Evolutionary conservation across 805 yeast species (phyloP).

Genomic region (Candida mattraensis): DNA sequence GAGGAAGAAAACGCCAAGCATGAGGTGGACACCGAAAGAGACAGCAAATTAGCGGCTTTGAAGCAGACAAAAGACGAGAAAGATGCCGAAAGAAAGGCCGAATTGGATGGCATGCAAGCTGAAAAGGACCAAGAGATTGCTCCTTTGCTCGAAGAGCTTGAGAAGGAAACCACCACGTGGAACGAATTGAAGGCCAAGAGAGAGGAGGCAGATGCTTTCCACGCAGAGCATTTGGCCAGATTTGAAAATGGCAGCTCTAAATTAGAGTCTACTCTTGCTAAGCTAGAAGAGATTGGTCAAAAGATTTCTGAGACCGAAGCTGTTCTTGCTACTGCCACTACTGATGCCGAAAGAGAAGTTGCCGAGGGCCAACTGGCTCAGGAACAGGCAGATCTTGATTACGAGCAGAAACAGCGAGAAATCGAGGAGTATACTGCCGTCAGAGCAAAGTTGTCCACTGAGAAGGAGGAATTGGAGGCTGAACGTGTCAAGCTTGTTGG

Average conservation of each 20-base stretch:
- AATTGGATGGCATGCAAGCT: conserved; percentile 46
- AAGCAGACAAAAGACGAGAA: conserved; percentile 43
- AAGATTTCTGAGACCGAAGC: conserved; percentile 42
- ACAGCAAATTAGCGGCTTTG: conserved; percentile 44
- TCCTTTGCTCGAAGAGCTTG: conserved; percentile 55
- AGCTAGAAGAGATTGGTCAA: conserved; percentile 43
- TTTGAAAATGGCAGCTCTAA: conserved; percentile 42
- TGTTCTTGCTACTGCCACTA: conserved; percentile 35
- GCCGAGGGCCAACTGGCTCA: conserved; percentile 28
- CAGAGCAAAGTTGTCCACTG: conserved; percentile 39
- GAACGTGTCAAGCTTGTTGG: conserved; percentile 38
- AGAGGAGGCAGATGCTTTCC: conserved; percentile 45
- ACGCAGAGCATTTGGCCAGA: conserved; percentile 44
- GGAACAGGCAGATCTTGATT: conserved; percentile 29
- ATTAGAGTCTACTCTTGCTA: conserved; percentile 42
- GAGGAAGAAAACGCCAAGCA: conserved; percentile 42
- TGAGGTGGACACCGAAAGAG: conserved; percentile 40
- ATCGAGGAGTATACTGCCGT: conserved; percentile 31
- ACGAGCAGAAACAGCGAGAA: conserved; percentile 30
- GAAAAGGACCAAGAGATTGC: conserved; percentile 54
- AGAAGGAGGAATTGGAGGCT: conserved; percentile 41
- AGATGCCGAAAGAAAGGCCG: conserved; percentile 45
- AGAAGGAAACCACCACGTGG: conserved; percentile 48
- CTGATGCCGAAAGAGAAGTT: conserved; percentile 30
- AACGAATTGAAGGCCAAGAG: conserved; percentile 50